Evolutionary conservation across 2,329 filamentous ascomycete species (phyloP), one percentile per base, ranked within the genome.

Genomic region (Claviceps spartinae): DNA sequence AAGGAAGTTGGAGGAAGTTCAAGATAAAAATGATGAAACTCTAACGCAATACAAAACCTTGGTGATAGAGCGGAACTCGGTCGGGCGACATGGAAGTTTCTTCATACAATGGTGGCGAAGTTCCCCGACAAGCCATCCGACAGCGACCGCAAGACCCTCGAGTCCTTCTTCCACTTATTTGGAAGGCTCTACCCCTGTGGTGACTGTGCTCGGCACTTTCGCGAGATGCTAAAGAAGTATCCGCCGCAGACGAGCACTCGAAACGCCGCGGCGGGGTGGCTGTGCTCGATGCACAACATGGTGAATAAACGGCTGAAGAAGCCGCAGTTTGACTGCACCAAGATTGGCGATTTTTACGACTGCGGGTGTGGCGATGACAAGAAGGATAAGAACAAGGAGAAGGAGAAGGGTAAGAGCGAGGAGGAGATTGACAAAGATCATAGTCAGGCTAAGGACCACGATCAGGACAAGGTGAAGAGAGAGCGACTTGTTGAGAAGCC

Each of bases 311-410:
- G 80, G 52, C 67, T 85, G 36, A 68, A 77, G 60, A 85, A 85
- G 66, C 68, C 72, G 4, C 54, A 73, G 13, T 86, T 85, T 58
- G 79, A 85, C 65, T 86, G 82, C 60, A 77, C 72, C 53, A 78
- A 81, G 34, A 82, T 86, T 61, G 81, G 81, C 16, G 82, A 85
- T 60, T 82, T 83, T 62, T 86, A 85, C 65, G 82, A 86, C 62
- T 86, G 82, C 61, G 82, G 82, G 0, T 86, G 82, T 60, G 82
- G 79, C 14, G 82, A 84, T n/a, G 79, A 74, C 18, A 72, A 73
- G 59, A 70, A 74, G 56, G 61, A 62, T 40, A 60, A 58, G 41
- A 59, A 49, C 38, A 70, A 74, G 56, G 61, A 61, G 20, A 22
- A 22, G 20, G 20, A 22, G 45, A 60, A 58, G 41, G 59, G 52